Evolutionary conservation across 1,284 basidiomycete species (phyloP), one percentile per base, ranked within the genome.

Genomic region (Cronartium ribicola): DNA sequence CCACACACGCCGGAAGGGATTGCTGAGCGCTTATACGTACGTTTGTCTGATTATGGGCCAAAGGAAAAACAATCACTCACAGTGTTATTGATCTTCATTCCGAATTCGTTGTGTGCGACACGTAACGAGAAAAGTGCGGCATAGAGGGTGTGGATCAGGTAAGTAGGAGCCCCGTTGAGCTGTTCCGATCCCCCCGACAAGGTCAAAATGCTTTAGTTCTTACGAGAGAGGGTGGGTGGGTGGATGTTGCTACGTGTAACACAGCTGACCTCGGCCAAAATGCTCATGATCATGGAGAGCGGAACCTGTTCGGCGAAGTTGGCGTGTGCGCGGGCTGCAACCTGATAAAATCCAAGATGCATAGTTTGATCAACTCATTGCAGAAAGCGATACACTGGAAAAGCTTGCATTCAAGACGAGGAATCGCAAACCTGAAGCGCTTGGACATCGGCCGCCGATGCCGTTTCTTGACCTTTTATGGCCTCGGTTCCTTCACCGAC

Each of bases 101-200:
- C 48, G 7, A 55, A 55, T 14, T 55, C 48, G 48, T 55, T 55
- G 22, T 55, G 48, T n/a, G 48, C 48, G 14, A 55, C 48, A 14
- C 48, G 48, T n/a, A 55, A 55, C 6, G 48, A 55, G 48, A 55
- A 55, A 55, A 55, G 14, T 10, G 48, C 48, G 48, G 48, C 48
- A 8, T 55, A 55, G 8, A 55, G 48, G n/a, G 48, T 14, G 22
- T 55, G 48, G 22, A 55, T 22, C 48, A 55, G 22, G 22, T 55
- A 55, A 55, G 48, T 55, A 14, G 48, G 48, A 55, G 48, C 48
- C 10, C 48, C 48, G 22, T 55, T 55, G 7, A 55, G n/a, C 48
- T 55, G 22, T n/a, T n/a, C 48, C 1, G 22, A 13, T 55, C 14
- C 14, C 29, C 29, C 29, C 29, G 29, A 29, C 29, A 29, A 29